Evolutionary conservation across 2,329 filamentous ascomycete species (phyloP).

Genomic region (Cryoendolithus antarcticus): DNA sequence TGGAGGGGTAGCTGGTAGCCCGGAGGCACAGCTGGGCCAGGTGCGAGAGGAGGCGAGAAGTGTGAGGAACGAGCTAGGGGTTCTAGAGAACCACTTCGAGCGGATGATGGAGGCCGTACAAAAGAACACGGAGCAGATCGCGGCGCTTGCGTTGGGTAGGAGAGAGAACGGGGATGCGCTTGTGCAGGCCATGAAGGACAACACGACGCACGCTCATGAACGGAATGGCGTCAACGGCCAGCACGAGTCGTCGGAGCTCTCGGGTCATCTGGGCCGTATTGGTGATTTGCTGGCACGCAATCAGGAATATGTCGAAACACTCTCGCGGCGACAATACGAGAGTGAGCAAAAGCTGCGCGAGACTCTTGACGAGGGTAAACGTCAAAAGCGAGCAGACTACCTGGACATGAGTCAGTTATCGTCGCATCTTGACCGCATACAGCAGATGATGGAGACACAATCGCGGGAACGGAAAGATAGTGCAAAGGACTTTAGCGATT

Average conservation of each 20-base stretch:
- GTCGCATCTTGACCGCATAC: slow-evolving; percentile 18
- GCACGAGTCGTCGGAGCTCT: slow-evolving; percentile 8
- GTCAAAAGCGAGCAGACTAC: slow-evolving; percentile 8
- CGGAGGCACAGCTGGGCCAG: slow-evolving; percentile 4
- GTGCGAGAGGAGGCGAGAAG: slow-evolving; percentile 7
- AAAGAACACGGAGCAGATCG: slow-evolving; percentile 14
- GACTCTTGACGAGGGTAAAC: slow-evolving; percentile 9
- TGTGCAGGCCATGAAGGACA: not conserved
- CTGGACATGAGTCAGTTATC: slow-evolving; percentile 15
- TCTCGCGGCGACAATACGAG: slow-evolving; percentile 15
- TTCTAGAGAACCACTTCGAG: slow-evolving; percentile 15
- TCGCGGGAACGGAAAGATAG: slow-evolving; percentile 9
- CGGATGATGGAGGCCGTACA: slow-evolving; percentile 15
- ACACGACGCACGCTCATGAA: not conserved
- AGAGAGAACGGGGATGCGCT: slow-evolving; percentile 1
- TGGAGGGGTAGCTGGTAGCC: slow-evolving; percentile 9
- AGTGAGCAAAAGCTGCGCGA: slow-evolving; percentile 15
- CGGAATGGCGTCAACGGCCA: slow-evolving; percentile 4
- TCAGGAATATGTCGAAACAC: slow-evolving; percentile 12
- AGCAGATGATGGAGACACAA: slow-evolving; percentile 14
- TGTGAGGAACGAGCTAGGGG: slow-evolving; percentile 8
- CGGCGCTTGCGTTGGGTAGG: slow-evolving; percentile 7
- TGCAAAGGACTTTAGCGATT: slow-evolving; percentile 4
- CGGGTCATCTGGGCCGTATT: slow-evolving; percentile 12
- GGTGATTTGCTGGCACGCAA: slow-evolving; percentile 14